Evolutionary conservation across 2,329 filamentous ascomycete species (phyloP).

Genomic region (Myriosclerotinia curreyana): DNA sequence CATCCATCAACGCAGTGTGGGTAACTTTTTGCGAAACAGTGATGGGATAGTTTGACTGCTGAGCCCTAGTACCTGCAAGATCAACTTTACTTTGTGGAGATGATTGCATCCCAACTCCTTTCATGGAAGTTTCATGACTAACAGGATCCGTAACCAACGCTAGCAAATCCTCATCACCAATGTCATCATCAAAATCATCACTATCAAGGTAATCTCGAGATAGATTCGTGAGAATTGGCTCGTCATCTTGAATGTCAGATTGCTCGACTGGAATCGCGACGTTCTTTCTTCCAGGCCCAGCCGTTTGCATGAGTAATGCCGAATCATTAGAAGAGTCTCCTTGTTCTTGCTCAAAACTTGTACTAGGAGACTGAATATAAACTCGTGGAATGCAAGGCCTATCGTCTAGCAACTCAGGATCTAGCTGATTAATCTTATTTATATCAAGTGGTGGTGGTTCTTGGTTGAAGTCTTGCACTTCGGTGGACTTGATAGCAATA

Average conservation of each 20-base stretch:
- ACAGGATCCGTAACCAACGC: slow-evolving; percentile 23
- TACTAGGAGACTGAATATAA: not conserved
- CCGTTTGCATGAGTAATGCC: not conserved
- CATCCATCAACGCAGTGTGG: not conserved
- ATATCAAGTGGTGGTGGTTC: not conserved
- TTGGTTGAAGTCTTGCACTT: not conserved
- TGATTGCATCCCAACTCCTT: not conserved
- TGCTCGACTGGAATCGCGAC: slow-evolving; percentile 20
- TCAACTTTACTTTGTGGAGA: not conserved
- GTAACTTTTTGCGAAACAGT: not conserved
- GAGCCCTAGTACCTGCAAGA: not conserved
- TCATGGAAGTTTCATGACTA: slow-evolving; percentile 8
- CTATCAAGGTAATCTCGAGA: slow-evolving; percentile 1
- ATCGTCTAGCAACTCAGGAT: not conserved
- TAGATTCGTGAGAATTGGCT: not conserved
- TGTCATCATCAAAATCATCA: slow-evolving; percentile 33
- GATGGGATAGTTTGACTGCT: not conserved
- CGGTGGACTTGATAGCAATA: not conserved
- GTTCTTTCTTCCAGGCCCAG: not conserved
- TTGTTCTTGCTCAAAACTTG: not conserved
- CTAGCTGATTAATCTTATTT: not conserved
- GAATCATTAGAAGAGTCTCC: not conserved
- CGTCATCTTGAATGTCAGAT: slow-evolving; percentile 21
- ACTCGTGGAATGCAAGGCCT: not conserved
- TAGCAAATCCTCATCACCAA: slow-evolving; percentile 35